These are phyloP conservation scores for Nothopassalora personata DNA, from an alignment of 2,329 filamentous ascomycete genomes.

Conservation along the genomic window DNA sequence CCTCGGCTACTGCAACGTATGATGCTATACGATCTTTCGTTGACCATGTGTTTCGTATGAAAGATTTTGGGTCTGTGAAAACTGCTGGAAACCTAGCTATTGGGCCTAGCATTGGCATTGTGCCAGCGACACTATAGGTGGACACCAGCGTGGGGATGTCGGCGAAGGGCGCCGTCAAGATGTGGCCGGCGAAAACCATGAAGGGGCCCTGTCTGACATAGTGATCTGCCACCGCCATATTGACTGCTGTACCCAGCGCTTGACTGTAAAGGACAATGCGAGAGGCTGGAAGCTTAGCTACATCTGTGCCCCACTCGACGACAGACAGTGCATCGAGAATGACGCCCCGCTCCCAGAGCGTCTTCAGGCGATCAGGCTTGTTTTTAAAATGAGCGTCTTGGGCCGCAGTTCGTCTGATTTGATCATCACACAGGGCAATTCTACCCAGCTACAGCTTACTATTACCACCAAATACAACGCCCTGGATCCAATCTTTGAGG, in stretches of 20 bases:
- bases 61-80: constrained; percentile 43
- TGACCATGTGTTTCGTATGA: constrained; percentile 49
- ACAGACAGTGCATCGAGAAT: constrained; percentile 48
- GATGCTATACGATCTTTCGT: constrained; percentile 44
- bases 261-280: constrained; percentile 59
- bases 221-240: constrained; percentile 42
- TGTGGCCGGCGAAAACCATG: constrained; percentile 48
- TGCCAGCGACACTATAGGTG: constrained; percentile 54
- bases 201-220: constrained; percentile 41
- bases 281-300: too few species aligned
- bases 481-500: constrained; percentile 62
- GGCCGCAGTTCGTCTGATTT: too few species aligned
- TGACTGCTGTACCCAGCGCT: constrained; percentile 54
- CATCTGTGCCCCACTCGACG: constrained; percentile 50
- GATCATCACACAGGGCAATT: too few species aligned
- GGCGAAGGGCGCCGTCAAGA: constrained; percentile 54
- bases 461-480: constrained; percentile 46
- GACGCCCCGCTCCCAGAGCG: constrained; percentile 37
- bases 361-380: neutral
- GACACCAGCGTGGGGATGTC: constrained; percentile 50
- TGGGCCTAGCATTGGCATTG: constrained; percentile 51
- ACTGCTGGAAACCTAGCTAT: constrained; percentile 45
- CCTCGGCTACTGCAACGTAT: constrained; percentile 40
- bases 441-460: constrained; percentile 37
- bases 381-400: too few species aligned